A percentile compares a stretch with the other conserved stretches of the same genome.
phyloP scores from a whole-genome alignment of 2,329 filamentous ascomycete species.

The Fusarium acutatum region DNA sequence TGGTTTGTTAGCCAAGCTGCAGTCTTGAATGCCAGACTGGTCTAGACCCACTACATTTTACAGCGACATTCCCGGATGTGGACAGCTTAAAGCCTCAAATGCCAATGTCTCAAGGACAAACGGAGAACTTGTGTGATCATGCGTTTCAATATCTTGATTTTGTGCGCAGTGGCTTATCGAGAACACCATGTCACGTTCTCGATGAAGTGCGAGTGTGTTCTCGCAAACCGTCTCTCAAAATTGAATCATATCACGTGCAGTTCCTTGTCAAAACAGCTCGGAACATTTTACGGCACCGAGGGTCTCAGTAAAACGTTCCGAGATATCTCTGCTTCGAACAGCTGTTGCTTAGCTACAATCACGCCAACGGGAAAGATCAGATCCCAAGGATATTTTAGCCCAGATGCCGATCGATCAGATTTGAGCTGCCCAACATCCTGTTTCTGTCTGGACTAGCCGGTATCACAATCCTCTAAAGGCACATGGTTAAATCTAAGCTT shows the following conservation, averaged over 20 bases:
- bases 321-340: neutral
- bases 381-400: neutral
- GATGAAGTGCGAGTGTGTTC: neutral
- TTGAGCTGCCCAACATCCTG: neutral
- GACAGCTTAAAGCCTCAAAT: neutral
- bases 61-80: neutral
- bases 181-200: neutral
- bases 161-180: neutral
- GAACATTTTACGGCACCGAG: fast-evolving
- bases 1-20: neutral
- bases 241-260: neutral
- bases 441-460: neutral
- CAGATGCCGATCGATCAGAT: neutral
- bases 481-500: neutral
- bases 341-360: neutral
- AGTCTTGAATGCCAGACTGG: neutral
- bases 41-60: conserved; percentile 21
- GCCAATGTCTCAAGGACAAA: neutral
- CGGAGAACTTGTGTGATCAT: neutral
- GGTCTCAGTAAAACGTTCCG: fast-evolving
- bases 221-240: neutral
- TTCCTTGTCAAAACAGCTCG: neutral
- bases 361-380: fast-evolving
- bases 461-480: neutral
- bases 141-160: neutral